Conservation (phyloP, 495 filamentous ascomycete genomes). For the Cercophora newfieldiana region DNA sequence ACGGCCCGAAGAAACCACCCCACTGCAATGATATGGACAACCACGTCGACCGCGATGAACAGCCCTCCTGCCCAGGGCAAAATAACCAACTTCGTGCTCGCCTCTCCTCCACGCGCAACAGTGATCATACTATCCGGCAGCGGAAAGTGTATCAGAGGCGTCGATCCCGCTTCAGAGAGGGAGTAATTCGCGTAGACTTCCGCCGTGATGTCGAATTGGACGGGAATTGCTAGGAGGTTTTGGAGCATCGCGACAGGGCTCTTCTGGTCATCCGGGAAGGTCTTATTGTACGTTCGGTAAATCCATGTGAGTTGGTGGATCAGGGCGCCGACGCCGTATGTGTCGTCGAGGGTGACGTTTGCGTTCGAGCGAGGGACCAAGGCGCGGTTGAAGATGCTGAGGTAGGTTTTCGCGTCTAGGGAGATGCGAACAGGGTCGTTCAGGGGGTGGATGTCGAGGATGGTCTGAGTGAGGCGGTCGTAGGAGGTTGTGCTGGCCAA, state of each 20-base stretch:
- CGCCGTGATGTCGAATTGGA: constrained; percentile 23
- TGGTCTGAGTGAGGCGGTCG: constrained; percentile 13
- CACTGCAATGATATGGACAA: background rate
- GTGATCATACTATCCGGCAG: constrained; percentile 12
- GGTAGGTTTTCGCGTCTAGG: constrained; percentile 7
- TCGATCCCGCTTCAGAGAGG: background rate
- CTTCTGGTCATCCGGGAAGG: constrained; percentile 15
- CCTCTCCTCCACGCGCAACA: constrained; percentile 16
- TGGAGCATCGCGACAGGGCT: constrained; percentile 20
- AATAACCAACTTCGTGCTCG: constrained; percentile 15
- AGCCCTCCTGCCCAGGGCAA: constrained; percentile 21
- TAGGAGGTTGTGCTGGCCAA: constrained; percentile 15
- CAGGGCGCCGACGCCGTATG: constrained; percentile 8
- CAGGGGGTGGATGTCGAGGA: constrained; percentile 12
- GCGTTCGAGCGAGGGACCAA: background rate
- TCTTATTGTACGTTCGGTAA: constrained; percentile 19
- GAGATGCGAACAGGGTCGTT: background rate
- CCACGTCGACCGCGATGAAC: constrained; percentile 17
- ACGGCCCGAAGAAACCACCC: background rate
- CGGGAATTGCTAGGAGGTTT: constrained; percentile 22
- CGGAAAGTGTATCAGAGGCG: background rate
- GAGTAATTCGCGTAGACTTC: constrained; percentile 18
- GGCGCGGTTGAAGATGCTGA: constrained; percentile 2
- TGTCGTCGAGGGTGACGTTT: background rate
- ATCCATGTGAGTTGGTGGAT: constrained; percentile 16